phyloP scores from a whole-genome alignment of 2,329 filamentous ascomycete species.

The Xylariaceae sp. region DNA sequence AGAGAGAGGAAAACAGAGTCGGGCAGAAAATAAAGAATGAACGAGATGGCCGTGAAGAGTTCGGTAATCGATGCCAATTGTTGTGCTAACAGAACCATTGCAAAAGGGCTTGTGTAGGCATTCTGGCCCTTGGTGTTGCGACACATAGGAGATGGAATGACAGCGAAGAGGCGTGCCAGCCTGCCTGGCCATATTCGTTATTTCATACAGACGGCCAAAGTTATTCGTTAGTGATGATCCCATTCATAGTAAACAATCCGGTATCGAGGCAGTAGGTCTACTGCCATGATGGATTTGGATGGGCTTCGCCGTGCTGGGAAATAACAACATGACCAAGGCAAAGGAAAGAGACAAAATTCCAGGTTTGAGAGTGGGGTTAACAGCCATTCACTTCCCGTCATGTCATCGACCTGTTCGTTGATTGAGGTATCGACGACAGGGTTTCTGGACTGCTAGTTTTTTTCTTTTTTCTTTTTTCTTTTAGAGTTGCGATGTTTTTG shows the following conservation, averaged over 20 bases:
- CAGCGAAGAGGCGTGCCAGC: slow-evolving; percentile 33
- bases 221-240: slow-evolving; percentile 10
- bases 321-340: slow-evolving; percentile 25
- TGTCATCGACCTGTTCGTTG: slow-evolving; percentile 5
- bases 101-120: slow-evolving; percentile 4
- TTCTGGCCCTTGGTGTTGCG: slow-evolving; percentile 17
- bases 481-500: slow-evolving; percentile 24
- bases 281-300: slow-evolving; percentile 10
- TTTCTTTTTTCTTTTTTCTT: neutral
- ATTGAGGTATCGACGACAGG: slow-evolving; percentile 12
- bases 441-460: slow-evolving; percentile 10
- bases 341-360: slow-evolving; percentile 26
- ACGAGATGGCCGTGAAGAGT: slow-evolving; percentile 6
- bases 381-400: slow-evolving; percentile 19
- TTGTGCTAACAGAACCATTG: slow-evolving; percentile 21
- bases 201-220: slow-evolving; percentile 22
- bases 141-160: slow-evolving; percentile 31
- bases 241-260: slow-evolving; percentile 22
- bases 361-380: slow-evolving; percentile 15
- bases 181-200: slow-evolving; percentile 28
- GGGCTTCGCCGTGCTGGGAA: slow-evolving; percentile 19
- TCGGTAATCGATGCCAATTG: slow-evolving; percentile 14
- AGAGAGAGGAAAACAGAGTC: neutral
- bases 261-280: slow-evolving; percentile 13
- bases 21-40: slow-evolving; percentile 3